phyloP scores from a whole-genome alignment of 1,139 yeast genomes.

The Casaregolazyma lundiana region DNA sequence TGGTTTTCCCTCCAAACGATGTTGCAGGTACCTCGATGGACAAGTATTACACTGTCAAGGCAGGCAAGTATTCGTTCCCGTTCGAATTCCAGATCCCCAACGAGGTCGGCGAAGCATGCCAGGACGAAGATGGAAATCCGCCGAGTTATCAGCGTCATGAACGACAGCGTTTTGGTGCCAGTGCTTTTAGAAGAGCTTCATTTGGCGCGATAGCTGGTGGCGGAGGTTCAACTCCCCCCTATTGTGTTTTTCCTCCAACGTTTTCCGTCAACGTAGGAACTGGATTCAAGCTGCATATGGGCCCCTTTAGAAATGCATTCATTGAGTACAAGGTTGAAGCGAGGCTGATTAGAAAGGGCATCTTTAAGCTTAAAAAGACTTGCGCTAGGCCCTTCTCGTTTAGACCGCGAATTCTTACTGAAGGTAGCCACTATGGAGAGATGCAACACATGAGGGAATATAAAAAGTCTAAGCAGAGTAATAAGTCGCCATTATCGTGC shows the following conservation, averaged over 20 bases:
- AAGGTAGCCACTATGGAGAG: neutral
- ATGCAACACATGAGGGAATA: slow-evolving; percentile 7
- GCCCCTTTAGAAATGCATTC: slow-evolving; percentile 9
- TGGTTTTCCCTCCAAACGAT: slow-evolving; percentile 9
- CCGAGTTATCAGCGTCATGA: neutral
- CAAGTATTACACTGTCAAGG: slow-evolving; percentile 7
- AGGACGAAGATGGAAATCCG: neutral
- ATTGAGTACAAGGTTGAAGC: slow-evolving; percentile 5
- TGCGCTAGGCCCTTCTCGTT: slow-evolving; percentile 1
- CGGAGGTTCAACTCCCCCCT: neutral
- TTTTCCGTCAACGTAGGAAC: slow-evolving; percentile 2
- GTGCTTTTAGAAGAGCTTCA: neutral
- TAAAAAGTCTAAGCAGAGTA: neutral
- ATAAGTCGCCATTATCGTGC: slow-evolving; percentile 1
- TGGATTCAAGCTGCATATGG: slow-evolving; percentile 9
- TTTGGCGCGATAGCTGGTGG: neutral
- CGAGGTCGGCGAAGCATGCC: neutral
- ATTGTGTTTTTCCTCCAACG: slow-evolving; percentile 7
- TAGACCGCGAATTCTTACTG: slow-evolving; percentile 3
- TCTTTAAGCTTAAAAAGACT: slow-evolving; percentile 8
- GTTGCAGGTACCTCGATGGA: slow-evolving; percentile 1
- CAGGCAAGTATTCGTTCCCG: slow-evolving; percentile 8
- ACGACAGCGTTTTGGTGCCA: neutral
- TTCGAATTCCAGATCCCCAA: slow-evolving; percentile 7
- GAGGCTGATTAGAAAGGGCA: slow-evolving; percentile 6